Percentiles rank a stretch among this genome's conserved stretches.
phyloP scores from a whole-genome alignment of 306 rosid species.

The Cucurbita moschata region DNA sequence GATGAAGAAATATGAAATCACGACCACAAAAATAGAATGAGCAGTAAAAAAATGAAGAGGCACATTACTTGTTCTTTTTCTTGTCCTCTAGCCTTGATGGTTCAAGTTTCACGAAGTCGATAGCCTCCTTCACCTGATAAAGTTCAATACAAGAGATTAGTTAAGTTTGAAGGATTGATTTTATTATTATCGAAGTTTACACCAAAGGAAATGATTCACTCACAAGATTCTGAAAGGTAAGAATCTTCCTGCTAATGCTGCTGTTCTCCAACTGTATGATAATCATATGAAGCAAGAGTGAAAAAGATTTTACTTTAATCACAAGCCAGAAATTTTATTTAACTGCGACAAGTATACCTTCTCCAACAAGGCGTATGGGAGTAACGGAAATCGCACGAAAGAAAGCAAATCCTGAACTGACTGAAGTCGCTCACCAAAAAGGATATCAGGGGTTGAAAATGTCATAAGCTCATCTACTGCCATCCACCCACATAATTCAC shows the following conservation, averaged over 20 bases:
- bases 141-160: background rate
- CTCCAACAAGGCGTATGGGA: constrained; percentile 49
- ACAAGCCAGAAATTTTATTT: constrained; percentile 1
- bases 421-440: constrained; percentile 62
- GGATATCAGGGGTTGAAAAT: constrained; percentile 43
- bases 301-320: background rate
- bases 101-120: constrained; percentile 30
- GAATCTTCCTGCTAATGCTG: constrained; percentile 43
- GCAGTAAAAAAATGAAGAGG: background rate
- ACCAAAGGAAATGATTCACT: constrained; percentile 19
- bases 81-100: constrained; percentile 31
- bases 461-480: constrained; percentile 51
- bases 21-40: background rate
- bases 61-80: constrained; percentile 34
- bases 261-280: constrained; percentile 61
- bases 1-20: background rate
- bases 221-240: constrained; percentile 38
- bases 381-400: constrained; percentile 53
- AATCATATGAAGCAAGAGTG: constrained; percentile 19
- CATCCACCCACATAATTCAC: constrained; percentile 62
- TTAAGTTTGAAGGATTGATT: background rate
- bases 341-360: constrained; percentile 37
- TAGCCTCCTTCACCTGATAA: constrained; percentile 56
- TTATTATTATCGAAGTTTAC: background rate
- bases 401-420: constrained; percentile 43